phyloP scores from a whole-genome alignment of 306 rosid species.

The Canavalia ensiformis region DNA sequence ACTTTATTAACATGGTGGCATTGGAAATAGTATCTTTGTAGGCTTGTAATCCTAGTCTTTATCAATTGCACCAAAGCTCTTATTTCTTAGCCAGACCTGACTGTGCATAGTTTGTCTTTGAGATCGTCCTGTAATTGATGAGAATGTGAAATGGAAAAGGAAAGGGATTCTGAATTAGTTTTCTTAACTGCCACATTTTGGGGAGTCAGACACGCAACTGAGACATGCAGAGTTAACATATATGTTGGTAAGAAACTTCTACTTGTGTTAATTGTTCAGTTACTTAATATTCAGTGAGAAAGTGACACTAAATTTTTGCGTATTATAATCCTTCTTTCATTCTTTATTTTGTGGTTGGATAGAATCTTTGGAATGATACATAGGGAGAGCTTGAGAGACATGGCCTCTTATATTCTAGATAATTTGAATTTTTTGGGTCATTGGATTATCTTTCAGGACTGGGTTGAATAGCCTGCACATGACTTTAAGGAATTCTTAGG shows the following conservation, averaged over 20 bases:
- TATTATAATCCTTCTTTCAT: background rate
- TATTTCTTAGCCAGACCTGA: conserved; percentile 23
- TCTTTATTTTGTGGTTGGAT: background rate
- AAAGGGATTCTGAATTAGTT: background rate
- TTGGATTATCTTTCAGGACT: background rate
- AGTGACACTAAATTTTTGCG: background rate
- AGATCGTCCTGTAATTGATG: background rate
- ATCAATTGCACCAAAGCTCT: conserved; percentile 5
- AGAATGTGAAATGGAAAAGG: conserved; percentile 4
- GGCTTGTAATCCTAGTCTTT: background rate
- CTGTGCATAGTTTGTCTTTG: conserved; percentile 14
- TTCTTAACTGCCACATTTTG: background rate
- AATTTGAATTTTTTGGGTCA: background rate
- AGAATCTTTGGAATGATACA: conserved; percentile 14
- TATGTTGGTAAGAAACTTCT: background rate
- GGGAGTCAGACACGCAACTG: background rate
- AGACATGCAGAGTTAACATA: background rate
- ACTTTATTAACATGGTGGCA: background rate
- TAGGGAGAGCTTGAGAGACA: background rate
- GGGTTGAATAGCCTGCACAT: background rate
- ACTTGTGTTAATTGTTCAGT: background rate
- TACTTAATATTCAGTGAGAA: background rate
- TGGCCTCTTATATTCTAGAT: background rate
- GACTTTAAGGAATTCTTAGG: background rate
- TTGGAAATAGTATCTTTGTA: background rate